Percentiles rank a stretch among this genome's conserved stretches.
Conservation (phyloP, 1,139 yeast genomes). For the Zygoascus hellenicus region DNA sequence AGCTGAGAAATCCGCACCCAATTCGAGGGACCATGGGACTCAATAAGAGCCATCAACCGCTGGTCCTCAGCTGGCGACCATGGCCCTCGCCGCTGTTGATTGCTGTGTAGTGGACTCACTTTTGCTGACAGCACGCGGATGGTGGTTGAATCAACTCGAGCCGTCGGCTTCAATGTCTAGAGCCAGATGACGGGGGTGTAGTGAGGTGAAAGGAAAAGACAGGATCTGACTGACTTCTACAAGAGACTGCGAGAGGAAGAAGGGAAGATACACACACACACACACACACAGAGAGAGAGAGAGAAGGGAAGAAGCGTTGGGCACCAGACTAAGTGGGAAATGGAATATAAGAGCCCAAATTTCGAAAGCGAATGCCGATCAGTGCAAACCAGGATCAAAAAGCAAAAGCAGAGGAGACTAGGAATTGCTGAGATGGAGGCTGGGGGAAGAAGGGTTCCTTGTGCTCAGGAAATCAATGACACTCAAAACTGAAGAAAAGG, state of each 20-base stretch:
- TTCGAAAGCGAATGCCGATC: background rate
- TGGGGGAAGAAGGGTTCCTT: no score
- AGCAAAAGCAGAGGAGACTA: no score
- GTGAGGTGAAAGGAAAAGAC: conserved; percentile 1
- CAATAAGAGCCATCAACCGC: conserved; percentile 61
- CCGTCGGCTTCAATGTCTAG: background rate
- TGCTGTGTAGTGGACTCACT: conserved; percentile 8
- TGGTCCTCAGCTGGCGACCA: conserved; percentile 88
- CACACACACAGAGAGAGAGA: background rate
- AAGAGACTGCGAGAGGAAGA: background rate
- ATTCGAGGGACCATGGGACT: conserved; percentile 74
- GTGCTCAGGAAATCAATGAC: no score
- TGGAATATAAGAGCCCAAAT: background rate
- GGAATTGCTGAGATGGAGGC: no score
- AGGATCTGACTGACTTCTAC: background rate
- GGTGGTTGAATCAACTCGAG: background rate
- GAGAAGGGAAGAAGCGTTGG: background rate
- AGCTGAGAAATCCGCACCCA: conserved; percentile 83
- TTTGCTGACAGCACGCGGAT: conserved; percentile 1
- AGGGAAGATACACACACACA: conserved; percentile 5
- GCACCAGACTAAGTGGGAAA: background rate
- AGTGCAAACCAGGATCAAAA: no score
- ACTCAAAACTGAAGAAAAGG: no score
- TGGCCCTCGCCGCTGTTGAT: conserved; percentile 56
- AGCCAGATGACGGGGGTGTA: background rate